Base-by-base conservation (phyloP, 2,329 filamentous ascomycete genomes). In the Hypoxylon sp. region DNA sequence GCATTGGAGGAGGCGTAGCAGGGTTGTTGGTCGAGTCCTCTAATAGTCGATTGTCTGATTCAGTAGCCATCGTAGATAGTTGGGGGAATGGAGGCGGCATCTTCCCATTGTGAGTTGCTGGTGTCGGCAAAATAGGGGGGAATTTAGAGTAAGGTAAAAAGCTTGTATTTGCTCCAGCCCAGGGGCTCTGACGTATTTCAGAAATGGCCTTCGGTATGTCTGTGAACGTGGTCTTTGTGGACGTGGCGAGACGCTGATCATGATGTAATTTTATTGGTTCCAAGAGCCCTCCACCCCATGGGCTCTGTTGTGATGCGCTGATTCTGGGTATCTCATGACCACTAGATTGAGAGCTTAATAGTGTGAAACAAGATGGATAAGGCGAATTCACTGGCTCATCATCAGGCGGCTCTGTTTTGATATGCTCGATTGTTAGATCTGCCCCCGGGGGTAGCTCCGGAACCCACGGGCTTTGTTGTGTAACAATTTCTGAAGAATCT, bases 271-370 rank as follows among this genome's bases (percentile, higher is more conserved):
- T 66, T 6, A 31, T 14, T 13, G 53, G 55, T 54, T 51, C 59
- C n/a, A 59, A 26, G 14, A 29, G 22, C n/a, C 70, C 71, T 51
- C 55, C 62, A 24, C 22, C 46, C 77, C 78, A 79, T 1, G 78
- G 77, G 29, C 76, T 79, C 63, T 80, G 78, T 59, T 77, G 72
- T 46, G 75, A 74, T 64, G 71, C 59, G 33, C 63, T 69, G 47
- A 74, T 70, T 4, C n/a, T 35, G 19, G 70, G 54, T 22, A 59
- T 67, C 14, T 33, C 59, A 42, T 64, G 13, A 10, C 46, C 47
- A 17, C 31, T 59, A 35, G 19, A 29, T 35, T 66, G 73, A 48
- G 69, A 67, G 29, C 48, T 51, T 37, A 67, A 26, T 6, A 67
- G 13, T 17, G 46, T 44, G 11, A 31, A 11, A 48, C 57, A 47